These are phyloP conservation scores for Dactylellina drechsleri DNA, from an alignment of 2,329 filamentous ascomycete genomes.

Conservation along the genomic window DNA sequence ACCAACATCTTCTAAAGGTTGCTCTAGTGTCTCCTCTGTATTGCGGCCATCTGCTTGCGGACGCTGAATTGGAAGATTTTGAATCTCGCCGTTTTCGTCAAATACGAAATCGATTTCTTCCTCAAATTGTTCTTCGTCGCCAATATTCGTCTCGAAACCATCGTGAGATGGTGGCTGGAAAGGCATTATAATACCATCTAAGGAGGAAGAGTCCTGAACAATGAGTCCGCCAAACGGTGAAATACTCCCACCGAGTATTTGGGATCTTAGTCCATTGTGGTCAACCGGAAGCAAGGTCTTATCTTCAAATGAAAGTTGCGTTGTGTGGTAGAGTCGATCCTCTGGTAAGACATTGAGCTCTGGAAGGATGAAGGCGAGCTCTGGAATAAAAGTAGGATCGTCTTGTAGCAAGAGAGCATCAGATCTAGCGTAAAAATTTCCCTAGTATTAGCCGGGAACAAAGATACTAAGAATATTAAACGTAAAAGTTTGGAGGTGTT, in stretches of 20 bases:
- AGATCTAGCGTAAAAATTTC: conserved; percentile 5
- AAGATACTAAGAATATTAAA: not conserved
- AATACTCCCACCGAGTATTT: not conserved
- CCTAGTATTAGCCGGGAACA: not conserved
- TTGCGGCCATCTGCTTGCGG: not conserved
- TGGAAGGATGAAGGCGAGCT: conserved; percentile 59
- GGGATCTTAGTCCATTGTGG: not conserved
- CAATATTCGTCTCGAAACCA: not conserved
- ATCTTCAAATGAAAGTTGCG: conserved; percentile 33
- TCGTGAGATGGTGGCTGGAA: conserved; percentile 21
- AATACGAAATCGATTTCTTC: conserved; percentile 57
- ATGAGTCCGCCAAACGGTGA: conserved; percentile 13
- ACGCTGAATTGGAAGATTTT: conserved; percentile 36
- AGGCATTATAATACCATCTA: conserved; percentile 4
- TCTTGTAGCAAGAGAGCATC: conserved; percentile 71
- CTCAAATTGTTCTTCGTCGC: conserved; percentile 29
- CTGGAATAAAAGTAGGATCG: conserved; percentile 81
- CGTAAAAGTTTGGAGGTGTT: not conserved
- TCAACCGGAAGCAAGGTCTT: conserved; percentile 29
- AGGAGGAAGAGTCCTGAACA: conserved; percentile 34
- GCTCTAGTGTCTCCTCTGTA: not conserved
- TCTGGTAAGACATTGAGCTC: conserved; percentile 15
- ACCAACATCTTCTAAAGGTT: too few relatives aligned
- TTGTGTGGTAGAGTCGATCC: conserved; percentile 33
- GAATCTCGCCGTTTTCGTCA: conserved; percentile 57